Evolutionary conservation across 371 early-diverging fungal genomes (phyloP).

Genomic region (Choanephora cucurbitarum): DNA sequence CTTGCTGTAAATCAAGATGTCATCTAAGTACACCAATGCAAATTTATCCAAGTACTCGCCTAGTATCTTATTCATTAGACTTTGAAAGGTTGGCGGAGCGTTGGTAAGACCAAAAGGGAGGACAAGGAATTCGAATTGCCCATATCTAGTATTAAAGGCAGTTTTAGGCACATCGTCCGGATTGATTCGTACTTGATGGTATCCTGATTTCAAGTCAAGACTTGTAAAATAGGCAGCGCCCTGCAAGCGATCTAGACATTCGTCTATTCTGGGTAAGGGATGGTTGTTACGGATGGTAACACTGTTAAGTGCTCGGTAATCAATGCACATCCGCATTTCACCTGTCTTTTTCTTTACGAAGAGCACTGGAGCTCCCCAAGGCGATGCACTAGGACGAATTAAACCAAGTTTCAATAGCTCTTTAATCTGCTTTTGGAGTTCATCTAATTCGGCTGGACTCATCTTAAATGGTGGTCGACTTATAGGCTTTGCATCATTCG

Average conservation of each 20-base stretch:
- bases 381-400: conserved; percentile 22
- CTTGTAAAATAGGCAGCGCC: conserved; percentile 45
- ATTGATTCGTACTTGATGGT: conserved; percentile 37
- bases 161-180: conserved; percentile 32
- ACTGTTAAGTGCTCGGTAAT: conserved; percentile 45
- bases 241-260: conserved; percentile 38
- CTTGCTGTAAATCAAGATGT: conserved; percentile 59
- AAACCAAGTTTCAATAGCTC: conserved; percentile 14
- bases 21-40: conserved; percentile 55
- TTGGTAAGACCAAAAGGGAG: conserved; percentile 55
- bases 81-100: too few relatives aligned
- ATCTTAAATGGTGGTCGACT: too few relatives aligned
- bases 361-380: too few relatives aligned
- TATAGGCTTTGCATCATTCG: too few relatives aligned
- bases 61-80: conserved; percentile 40
- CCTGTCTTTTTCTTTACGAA: conserved; percentile 47
- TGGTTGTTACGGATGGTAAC: conserved; percentile 40
- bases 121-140: conserved; percentile 44
- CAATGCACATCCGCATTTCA: conserved; percentile 39
- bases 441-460: conserved; percentile 14
- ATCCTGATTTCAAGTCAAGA: conserved; percentile 48
- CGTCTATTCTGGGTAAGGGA: conserved; percentile 50
- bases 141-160: conserved; percentile 36
- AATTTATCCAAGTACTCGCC: conserved; percentile 33
- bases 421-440: conserved; percentile 16